Evolutionary conservation across 805 yeast genomes (phyloP), one percentile per base, ranked within the genome.

Genomic region (Sugiyamaella smithiae): DNA sequence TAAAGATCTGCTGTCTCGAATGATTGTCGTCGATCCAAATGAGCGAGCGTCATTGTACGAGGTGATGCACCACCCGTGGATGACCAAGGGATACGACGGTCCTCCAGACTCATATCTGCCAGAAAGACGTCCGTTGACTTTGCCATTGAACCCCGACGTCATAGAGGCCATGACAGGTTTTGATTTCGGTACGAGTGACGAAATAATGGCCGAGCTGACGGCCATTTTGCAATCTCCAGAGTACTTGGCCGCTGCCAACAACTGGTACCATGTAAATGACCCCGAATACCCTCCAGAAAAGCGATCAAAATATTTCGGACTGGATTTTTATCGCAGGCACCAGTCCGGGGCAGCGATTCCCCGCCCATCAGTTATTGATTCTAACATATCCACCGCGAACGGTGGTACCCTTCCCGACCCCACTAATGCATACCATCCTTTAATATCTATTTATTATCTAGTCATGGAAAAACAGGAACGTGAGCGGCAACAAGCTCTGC

Each of bases 41-140:
- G 81, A 81, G 52, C 81, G 99, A 62, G 96, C 96, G 1, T 67
- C 84, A 0, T 71, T 93, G 49, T 73, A 74, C 45, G 96, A 89
- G 63, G 86, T 93, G 5, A 74, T 86, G 57, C 75, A 77, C 49
- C 98, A 93, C 60, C 96, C 96, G 1, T 93, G 99, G 99, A 88
- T 93, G 91, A 76, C 75, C 48, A 82, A 82, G 63, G 97, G 97
- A 29, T 89, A 78, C 62, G 96, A 88, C 48, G 77, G 77, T 29
- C 77, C 83, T 0, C 83, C 86, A 0, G 75, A 81, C 8, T 80
- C 81, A 38, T 84, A 82, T 62, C 67, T 93, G 33, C 97, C 98
- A 0, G 76, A 74, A 43, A 75, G 99, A 57, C 67, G 71, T 2
- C 99, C 99, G 2, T 68, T 93, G 58, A 70, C 73, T 14, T 68